Evolutionary conservation across 257 asterid species (phyloP).

Genomic region (Solanum piurae): DNA sequence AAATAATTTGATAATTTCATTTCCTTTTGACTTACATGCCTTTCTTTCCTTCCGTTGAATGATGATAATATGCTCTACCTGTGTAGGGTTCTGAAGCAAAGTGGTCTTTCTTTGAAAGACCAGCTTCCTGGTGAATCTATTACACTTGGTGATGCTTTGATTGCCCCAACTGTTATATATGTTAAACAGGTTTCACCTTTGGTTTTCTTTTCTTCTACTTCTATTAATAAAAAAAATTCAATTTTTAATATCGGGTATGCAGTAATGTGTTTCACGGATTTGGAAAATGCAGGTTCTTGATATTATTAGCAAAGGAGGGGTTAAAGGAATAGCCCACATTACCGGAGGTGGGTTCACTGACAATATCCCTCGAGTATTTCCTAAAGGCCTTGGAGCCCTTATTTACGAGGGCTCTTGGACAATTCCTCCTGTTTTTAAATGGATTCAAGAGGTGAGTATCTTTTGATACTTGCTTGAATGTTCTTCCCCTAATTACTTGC

Average conservation of each 20-base stretch:
- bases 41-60: background rate
- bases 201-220: background rate
- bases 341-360: constrained; percentile 97
- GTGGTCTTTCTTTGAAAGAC: constrained; percentile 62
- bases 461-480: background rate
- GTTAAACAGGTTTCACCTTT: constrained; percentile 67
- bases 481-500: background rate
- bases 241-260: background rate
- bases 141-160: constrained; percentile 69
- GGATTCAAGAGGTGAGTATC: constrained; percentile 79
- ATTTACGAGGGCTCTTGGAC: constrained; percentile 62
- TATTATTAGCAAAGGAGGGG: constrained; percentile 72
- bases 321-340: constrained; percentile 94
- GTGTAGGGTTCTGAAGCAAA: constrained; percentile 62
- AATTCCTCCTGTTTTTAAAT: constrained; percentile 69
- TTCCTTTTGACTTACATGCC: background rate
- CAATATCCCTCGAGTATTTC: constrained; percentile 88
- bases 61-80: background rate
- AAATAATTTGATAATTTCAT: background rate
- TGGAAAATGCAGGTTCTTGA: constrained; percentile 57
- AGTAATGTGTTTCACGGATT: background rate
- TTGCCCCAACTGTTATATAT: constrained; percentile 86
- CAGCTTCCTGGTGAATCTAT: constrained; percentile 60
- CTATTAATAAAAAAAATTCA: background rate
- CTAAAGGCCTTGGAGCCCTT: constrained; percentile 78